These are phyloP conservation scores for Nannizziopsis arthrosporioides DNA, from an alignment of 2,329 filamentous ascomycete genomes.

Conservation along the genomic window DNA sequence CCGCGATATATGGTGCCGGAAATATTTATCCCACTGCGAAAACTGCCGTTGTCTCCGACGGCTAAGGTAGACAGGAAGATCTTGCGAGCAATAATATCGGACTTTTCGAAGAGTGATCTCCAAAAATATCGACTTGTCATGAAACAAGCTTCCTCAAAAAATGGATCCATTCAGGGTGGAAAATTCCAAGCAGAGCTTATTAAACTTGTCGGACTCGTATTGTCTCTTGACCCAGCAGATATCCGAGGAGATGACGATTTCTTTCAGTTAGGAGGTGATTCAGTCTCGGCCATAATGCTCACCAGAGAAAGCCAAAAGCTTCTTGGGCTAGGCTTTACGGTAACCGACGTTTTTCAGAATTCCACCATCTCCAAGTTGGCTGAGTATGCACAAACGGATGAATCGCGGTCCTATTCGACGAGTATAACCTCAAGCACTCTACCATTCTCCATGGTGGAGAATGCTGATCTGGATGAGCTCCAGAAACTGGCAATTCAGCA, in stretches of 20 bases:
- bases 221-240: conserved; percentile 24
- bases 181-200: background rate
- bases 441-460: conserved; percentile 2
- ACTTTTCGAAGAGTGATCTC: conserved; percentile 7
- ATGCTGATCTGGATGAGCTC: background rate
- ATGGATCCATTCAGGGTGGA: background rate
- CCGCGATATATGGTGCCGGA: conserved; percentile 13
- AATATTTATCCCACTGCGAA: conserved; percentile 24
- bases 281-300: conserved; percentile 7
- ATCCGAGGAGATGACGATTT: conserved; percentile 7
- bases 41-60: conserved; percentile 10
- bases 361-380: conserved; percentile 16
- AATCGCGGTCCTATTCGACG: background rate
- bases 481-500: conserved; percentile 6
- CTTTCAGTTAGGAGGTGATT: conserved; percentile 11
- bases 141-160: background rate
- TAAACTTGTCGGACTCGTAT: conserved; percentile 26
- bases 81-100: conserved; percentile 19
- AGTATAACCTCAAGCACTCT: background rate
- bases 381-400: conserved; percentile 21
- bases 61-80: conserved; percentile 18
- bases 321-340: conserved; percentile 4
- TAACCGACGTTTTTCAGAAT: conserved; percentile 16
- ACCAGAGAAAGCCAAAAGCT: conserved; percentile 4
- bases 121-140: background rate